Conservation (phyloP, 208 protist species). For the Trypanosoma cruzi region DNA sequence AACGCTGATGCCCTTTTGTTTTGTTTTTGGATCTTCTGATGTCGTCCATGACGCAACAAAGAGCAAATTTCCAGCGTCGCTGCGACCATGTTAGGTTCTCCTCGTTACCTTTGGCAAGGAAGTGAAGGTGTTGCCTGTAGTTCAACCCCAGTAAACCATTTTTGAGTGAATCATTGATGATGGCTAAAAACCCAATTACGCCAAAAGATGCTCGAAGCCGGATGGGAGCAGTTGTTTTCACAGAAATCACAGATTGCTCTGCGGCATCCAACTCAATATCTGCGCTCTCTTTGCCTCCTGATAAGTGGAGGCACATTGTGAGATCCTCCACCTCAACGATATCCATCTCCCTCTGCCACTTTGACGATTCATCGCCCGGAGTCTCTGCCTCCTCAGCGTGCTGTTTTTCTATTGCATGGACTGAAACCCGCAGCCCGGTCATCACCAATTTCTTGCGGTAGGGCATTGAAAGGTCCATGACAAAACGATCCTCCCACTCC, state of each 20-base stretch:
- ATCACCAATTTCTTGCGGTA: conserved; percentile 27
- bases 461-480: conserved; percentile 36
- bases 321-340: conserved; percentile 18
- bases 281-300: neutral
- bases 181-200: conserved; percentile 35
- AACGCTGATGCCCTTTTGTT: neutral
- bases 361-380: neutral
- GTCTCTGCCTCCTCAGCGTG: neutral
- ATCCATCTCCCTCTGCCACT: conserved; percentile 17
- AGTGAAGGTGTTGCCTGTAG: conserved; percentile 62
- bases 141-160: conserved; percentile 51
- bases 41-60: conserved; percentile 34
- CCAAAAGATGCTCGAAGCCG: conserved; percentile 57
- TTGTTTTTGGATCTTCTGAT: conserved; percentile 24
- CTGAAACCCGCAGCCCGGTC: conserved; percentile 18
- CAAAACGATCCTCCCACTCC: conserved; percentile 42
- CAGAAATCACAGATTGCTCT: neutral
- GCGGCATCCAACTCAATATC: neutral
- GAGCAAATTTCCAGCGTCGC: conserved; percentile 37
- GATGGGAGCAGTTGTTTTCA: conserved; percentile 14
- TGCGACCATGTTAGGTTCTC: neutral
- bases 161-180: conserved; percentile 43
- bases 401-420: conserved; percentile 20
- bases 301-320: conserved; percentile 10
- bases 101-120: conserved; percentile 27